Base-by-base conservation (phyloP, 1,139 yeast genomes). In the Pichiaceae sp. region DNA sequence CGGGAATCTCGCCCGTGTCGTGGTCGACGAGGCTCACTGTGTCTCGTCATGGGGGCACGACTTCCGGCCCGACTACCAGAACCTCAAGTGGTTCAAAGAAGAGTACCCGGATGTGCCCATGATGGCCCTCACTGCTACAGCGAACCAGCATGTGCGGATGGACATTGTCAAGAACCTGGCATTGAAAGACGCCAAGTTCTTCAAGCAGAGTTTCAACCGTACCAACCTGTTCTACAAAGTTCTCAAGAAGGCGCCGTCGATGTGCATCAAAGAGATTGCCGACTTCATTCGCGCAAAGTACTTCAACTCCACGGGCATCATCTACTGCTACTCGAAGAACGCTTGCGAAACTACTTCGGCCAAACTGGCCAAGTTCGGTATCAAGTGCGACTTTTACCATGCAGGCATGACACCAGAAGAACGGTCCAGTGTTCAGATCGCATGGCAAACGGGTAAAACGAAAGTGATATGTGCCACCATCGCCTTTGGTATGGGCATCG, bases 1-100 rank as follows among this genome's bases (percentile, higher is more conserved):
- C 29, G 64, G 69, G 4, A 64, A 66, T 48, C 62, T 93, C 30
- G 95, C 96, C 0, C 66, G 97, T 38, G 73, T 93, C 25, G 96
- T 93, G 9, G 87, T 93, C 34, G 99, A 93, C 61, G 99, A 93
- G 55, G 98, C 98, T 0, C 99, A 93, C 61, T 93, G 99, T 69
- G 94, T 93, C 39, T 85, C 96, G 42, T 83, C 95, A 9, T 93
- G 99, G 99, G 99, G 99, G 15, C 98, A 93, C 59, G 98, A 93
- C 60, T 93, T 93, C 57, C 69, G 99, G 41, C 97, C 97, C 0
- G 97, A 91, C 57, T 93, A 93, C 60, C 85, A 87, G 51, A 82
- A 79, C 23, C 66, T 93, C 57, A 78, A 78, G 29, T 70, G 70
- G 45, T 82, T 93, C 57, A 85, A 87, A 51, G 59, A 64, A 26